phyloP scores from a whole-genome alignment of 257 asterid genomes.

The Datura wrightii region DNA sequence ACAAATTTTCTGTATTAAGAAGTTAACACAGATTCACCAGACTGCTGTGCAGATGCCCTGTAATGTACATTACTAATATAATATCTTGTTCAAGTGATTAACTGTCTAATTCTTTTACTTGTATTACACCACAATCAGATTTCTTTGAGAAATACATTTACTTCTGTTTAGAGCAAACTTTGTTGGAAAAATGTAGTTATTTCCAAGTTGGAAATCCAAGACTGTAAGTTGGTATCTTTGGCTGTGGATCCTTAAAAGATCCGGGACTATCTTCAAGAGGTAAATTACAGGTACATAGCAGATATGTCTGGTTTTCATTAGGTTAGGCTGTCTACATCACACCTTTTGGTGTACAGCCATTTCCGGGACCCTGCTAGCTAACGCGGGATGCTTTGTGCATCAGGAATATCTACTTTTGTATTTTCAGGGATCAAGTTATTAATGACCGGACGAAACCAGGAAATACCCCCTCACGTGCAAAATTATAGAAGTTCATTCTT shows the following conservation, averaged over 20 bases:
- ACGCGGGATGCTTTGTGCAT: too few relatives aligned
- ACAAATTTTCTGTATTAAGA: neutral
- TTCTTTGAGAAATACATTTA: neutral
- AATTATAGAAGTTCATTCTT: too few relatives aligned
- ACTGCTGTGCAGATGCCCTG: neutral
- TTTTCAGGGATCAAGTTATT: neutral
- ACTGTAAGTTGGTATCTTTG: neutral
- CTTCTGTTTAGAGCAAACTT: neutral
- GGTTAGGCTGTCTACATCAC: too few relatives aligned
- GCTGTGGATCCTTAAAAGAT: neutral
- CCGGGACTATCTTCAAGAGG: neutral
- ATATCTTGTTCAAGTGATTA: neutral
- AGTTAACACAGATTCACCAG: neutral
- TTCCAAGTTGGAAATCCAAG: neutral
- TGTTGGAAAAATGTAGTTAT: neutral
- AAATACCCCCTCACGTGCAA: too few relatives aligned
- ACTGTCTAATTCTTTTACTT: neutral
- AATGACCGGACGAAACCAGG: neutral
- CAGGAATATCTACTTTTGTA: too few relatives aligned
- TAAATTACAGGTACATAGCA: neutral
- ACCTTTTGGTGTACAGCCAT: too few relatives aligned
- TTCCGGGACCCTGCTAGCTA: too few relatives aligned
- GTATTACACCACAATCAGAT: neutral
- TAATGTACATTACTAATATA: constrained; percentile 19
- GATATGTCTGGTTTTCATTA: neutral